Evolutionary conservation across 768 basidiomycete genomes (phyloP).

Genomic region (Suillus ampliporus): DNA sequence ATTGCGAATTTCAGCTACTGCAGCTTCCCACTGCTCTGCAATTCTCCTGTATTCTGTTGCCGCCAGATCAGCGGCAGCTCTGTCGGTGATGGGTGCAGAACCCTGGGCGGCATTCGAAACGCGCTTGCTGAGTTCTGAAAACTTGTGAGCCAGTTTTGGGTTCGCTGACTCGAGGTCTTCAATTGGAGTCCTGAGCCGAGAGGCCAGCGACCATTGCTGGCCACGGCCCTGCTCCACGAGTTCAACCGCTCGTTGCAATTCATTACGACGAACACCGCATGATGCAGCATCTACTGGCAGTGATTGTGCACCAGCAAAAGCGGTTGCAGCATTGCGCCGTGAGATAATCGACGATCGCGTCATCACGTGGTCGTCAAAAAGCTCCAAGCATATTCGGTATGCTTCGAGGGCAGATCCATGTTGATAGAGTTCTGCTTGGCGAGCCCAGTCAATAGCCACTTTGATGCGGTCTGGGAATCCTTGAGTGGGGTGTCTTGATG

Average conservation of each 20-base stretch:
- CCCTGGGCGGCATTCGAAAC: conserved; percentile 2
- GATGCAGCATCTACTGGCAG: conserved; percentile 13
- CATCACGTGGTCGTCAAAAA: conserved; percentile 7
- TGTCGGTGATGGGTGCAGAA: background rate
- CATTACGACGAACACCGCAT: conserved; percentile 18
- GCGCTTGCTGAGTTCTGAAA: conserved; percentile 14
- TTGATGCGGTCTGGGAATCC: background rate
- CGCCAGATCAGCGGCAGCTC: conserved; percentile 1
- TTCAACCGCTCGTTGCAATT: conserved; percentile 25
- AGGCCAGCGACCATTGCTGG: conserved; percentile 33
- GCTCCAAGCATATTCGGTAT: background rate
- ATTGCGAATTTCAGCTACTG: conserved; percentile 14
- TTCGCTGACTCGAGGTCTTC: conserved; percentile 22
- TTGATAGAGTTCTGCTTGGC: background rate
- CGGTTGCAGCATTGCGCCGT: background rate
- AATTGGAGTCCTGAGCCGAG: conserved; percentile 29
- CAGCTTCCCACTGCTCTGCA: conserved; percentile 6
- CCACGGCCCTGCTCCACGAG: conserved; percentile 36
- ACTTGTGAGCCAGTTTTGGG: conserved; percentile 8
- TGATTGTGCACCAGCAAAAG: background rate
- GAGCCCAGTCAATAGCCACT: background rate
- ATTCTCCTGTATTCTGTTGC: conserved; percentile 17
- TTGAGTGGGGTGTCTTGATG: conserved; percentile 10
- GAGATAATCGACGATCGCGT: background rate
- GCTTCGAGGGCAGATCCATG: conserved; percentile 10